These are phyloP conservation scores for Misopates orontium DNA, from an alignment of 257 asterid genomes.

Conservation along the genomic window DNA sequence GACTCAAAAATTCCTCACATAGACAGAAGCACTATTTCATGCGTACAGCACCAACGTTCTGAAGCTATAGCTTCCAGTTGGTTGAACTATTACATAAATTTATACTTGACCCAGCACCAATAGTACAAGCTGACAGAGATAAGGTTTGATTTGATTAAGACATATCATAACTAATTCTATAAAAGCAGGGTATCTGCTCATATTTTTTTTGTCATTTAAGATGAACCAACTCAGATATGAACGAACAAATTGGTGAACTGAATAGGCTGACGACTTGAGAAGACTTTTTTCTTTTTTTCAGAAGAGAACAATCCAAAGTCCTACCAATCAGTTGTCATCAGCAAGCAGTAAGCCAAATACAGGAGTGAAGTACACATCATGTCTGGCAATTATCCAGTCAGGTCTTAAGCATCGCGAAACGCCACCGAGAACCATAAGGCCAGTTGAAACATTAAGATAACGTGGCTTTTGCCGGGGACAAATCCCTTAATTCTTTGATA, in stretches of 20 bases:
- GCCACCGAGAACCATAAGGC: slow-evolving; percentile 5
- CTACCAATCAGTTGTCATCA: slow-evolving; percentile 13
- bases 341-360: slow-evolving; percentile 14
- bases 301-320: slow-evolving; percentile 4
- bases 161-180: not conserved
- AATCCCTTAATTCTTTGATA: no score
- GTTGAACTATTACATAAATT: not conserved
- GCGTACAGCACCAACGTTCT: slow-evolving; percentile 20
- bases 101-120: slow-evolving; percentile 2
- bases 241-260: slow-evolving; percentile 6
- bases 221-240: not conserved
- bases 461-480: no score
- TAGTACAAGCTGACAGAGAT: no score
- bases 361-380: not conserved
- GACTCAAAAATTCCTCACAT: slow-evolving; percentile 15
- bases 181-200: slow-evolving; percentile 1
- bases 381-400: slow-evolving; percentile 19
- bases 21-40: slow-evolving; percentile 15
- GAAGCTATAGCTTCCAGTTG: slow-evolving; percentile 4
- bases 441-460: not conserved
- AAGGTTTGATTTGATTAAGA: not conserved
- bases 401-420: slow-evolving; percentile 16
- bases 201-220: slow-evolving; percentile 4
- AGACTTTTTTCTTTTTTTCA: slow-evolving; percentile 1
- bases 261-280: not conserved